Conservation (phyloP, 2,329 filamentous ascomycete species). For the Fusarium sp. region DNA sequence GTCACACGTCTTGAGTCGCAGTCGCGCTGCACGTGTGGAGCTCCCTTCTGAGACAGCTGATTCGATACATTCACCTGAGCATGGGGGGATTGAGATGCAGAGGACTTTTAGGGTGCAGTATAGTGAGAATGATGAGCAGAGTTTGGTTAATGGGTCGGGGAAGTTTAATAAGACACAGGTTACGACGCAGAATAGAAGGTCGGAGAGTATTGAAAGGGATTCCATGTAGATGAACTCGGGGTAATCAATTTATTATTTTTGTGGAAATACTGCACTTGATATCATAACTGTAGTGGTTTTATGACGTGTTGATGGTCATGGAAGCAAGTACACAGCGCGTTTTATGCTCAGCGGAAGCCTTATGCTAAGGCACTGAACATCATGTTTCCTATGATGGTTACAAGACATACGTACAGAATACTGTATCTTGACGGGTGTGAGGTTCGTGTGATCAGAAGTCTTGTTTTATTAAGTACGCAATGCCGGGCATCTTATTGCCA, state of each 20-base stretch:
- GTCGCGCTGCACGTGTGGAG: constrained; percentile 37
- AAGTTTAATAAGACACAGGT: constrained; percentile 27
- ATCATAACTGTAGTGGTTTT: no score
- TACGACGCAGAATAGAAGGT: constrained; percentile 18
- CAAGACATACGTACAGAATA: not conserved
- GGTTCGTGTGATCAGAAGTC: no score
- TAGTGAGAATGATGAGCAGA: constrained; percentile 42
- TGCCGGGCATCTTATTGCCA: no score
- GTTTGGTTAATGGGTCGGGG: constrained; percentile 21
- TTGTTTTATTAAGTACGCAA: no score
- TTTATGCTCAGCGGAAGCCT: not conserved
- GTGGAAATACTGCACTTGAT: not conserved
- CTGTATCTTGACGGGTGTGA: not conserved
- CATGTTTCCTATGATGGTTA: no score
- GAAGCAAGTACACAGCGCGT: not conserved
- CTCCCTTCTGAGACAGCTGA: constrained; percentile 33
- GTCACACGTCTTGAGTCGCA: constrained; percentile 38
- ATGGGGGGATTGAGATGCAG: constrained; percentile 44
- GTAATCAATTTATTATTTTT: not conserved
- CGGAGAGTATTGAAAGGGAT: constrained; percentile 17
- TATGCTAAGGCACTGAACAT: no score
- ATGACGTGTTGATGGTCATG: not conserved
- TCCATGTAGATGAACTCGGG: constrained; percentile 4
- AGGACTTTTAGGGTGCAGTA: constrained; percentile 43
- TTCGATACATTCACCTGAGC: constrained; percentile 30